These are phyloP conservation scores for Cenchrus fungigraminus DNA, from an alignment of 176 grass and related monocot genomes.

Conservation along the genomic window DNA sequence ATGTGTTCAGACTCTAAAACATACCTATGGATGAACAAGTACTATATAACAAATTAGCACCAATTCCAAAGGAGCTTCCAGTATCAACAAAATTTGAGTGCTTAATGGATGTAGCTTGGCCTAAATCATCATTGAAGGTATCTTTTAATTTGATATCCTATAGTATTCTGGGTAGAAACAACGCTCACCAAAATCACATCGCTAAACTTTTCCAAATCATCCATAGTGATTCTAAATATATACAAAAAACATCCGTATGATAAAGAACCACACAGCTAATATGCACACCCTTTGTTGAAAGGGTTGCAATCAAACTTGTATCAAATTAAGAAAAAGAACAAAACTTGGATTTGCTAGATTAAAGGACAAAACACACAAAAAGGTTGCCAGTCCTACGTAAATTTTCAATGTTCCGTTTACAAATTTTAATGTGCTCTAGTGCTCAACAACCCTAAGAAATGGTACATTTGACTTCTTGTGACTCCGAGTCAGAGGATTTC, in stretches of 20 bases:
- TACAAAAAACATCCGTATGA: constrained; percentile 10
- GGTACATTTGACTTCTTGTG: not conserved
- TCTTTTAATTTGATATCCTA: constrained; percentile 9
- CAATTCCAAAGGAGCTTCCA: not conserved
- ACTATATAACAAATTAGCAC: constrained; percentile 31
- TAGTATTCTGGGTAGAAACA: constrained; percentile 8
- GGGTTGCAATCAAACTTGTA: not conserved
- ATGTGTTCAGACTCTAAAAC: constrained; percentile 97
- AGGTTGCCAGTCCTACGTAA: not conserved
- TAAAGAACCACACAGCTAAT: not conserved
- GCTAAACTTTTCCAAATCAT: not conserved
- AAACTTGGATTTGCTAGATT: constrained; percentile 2
- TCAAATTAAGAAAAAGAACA: not conserved
- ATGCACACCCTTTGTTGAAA: constrained; percentile 9
- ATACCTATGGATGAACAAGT: constrained; percentile 59
- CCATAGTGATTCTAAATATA: constrained; percentile 9
- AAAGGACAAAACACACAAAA: not conserved
- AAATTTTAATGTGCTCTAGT: not conserved
- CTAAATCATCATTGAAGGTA: constrained; percentile 1
- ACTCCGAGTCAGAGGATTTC: not conserved
- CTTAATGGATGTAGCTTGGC: not conserved
- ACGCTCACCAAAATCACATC: not conserved
- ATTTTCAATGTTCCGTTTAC: not conserved
- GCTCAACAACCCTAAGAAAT: not conserved
- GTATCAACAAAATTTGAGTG: constrained; percentile 25